Base-by-base conservation (phyloP, 257 asterid genomes). In the Linaria vulgaris region DNA sequence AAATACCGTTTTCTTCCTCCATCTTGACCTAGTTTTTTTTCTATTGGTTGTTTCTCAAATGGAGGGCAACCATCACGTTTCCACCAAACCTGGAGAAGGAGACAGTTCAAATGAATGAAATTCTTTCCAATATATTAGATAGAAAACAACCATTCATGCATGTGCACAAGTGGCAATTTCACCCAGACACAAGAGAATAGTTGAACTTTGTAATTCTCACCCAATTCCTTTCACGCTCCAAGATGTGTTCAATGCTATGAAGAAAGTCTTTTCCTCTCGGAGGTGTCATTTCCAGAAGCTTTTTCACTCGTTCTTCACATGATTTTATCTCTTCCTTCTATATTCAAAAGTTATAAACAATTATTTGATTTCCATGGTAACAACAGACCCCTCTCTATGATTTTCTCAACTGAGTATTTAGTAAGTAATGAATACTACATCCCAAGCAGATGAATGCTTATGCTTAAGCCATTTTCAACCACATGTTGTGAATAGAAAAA, bases 11-110 rank as follows among this genome's bases (percentile, higher is more conserved):
- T 85, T 65, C 69, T 80, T 56, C 57, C 80, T 63, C 85, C 94
- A 62, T 85, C 96, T 78, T 89, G 95, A 67, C 67, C 73, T 69
- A 46, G 75, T 78, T 82, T 89, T 76, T 86, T 85, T 39, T 87
- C 96, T 51, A 73, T 60, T 16, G 87, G 88, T 64, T 80, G 94
- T 75, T 85, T 89, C 51, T 92, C 99, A 82, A 89, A 92, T 61
- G 99, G 83, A 63, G 94, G 88, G 79, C 99, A 92, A 69, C 97
- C 96, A 68, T 92, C 97, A n/a, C 99, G 97, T 81, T 92, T 92
- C 99, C 97, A 92, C 99, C 99, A 92, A 67, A 92, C 97, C 99
- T 85, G 68, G 50, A 65, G 72, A 75, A 48, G 69, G 68, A 63
- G 57, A 55, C 64, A 15, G 45, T 46, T 57, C 48, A 68, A 31